Percentiles rank a stretch among this genome's conserved stretches.
Evolutionary conservation across 2,329 filamentous ascomycete genomes (phyloP).

Genomic region (Aspergillus persii): DNA sequence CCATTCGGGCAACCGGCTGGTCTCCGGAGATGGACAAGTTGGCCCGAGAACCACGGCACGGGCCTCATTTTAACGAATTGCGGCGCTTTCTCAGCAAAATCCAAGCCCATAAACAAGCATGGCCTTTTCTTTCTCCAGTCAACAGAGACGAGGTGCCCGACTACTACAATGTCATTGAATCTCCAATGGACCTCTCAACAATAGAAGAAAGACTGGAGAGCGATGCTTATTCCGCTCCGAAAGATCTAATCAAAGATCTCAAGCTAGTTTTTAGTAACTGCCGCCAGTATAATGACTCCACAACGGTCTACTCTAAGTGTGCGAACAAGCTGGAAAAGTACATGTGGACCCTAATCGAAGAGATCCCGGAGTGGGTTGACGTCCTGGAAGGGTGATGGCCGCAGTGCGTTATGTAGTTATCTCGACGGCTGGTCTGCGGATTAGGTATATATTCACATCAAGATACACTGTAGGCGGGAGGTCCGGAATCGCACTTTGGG

Average conservation of each 20-base stretch:
- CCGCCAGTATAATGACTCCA: conserved; percentile 93
- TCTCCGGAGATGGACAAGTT: conserved; percentile 97
- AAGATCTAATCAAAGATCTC: conserved; percentile 88
- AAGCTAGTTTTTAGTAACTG: conserved; percentile 93
- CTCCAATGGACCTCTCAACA: conserved; percentile 93
- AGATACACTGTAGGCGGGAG: no score
- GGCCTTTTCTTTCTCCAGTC: conserved; percentile 93
- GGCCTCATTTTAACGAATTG: conserved; percentile 92
- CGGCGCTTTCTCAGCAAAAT: conserved; percentile 90
- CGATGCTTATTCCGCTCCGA: conserved; percentile 83
- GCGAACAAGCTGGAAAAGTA: conserved; percentile 91
- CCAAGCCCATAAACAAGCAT: conserved; percentile 87
- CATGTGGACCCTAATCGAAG: conserved; percentile 91
- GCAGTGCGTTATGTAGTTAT: no score
- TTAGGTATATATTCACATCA: no score
- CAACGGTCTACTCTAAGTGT: conserved; percentile 88
- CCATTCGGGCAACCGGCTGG: conserved; percentile 91
- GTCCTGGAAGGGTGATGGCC: not conserved
- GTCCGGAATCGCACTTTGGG: not conserved
- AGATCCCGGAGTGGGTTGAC: conserved; percentile 81
- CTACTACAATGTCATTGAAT: conserved; percentile 97
- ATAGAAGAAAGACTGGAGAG: conserved; percentile 96
- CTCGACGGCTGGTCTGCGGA: no score
- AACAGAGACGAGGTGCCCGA: conserved; percentile 96
- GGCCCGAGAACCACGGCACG: conserved; percentile 88